Evolutionary conservation across 108 stramenopile species (phyloP).

Genomic region (Nannochloropsis salina): DNA sequence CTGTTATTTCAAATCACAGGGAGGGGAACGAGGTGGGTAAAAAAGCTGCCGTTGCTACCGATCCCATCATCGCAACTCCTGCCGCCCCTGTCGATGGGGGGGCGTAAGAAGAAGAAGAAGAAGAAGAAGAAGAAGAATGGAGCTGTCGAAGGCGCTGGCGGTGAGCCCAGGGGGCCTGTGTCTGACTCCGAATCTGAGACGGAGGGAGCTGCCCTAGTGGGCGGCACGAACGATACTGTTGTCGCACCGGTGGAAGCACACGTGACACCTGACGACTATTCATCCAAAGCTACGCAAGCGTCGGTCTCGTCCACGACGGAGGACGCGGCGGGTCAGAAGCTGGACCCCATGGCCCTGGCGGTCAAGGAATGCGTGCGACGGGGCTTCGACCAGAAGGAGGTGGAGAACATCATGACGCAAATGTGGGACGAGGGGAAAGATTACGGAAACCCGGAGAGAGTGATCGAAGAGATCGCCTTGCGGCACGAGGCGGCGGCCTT

Average conservation of each 20-base stretch:
- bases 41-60: not conserved
- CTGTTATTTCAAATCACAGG: no score
- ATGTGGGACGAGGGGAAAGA: constrained; percentile 13
- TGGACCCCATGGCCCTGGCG: not conserved
- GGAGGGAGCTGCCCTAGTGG: not conserved
- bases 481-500: not conserved
- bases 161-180: not conserved
- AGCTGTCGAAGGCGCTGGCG: not conserved
- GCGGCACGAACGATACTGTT: no score
- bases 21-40: not conserved
- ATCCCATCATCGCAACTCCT: not conserved
- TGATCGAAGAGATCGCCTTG: not conserved
- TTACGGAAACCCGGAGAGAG: not conserved
- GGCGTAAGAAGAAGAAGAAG: constrained; percentile 13
- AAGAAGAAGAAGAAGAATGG: constrained; percentile 1
- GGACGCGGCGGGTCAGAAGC: not conserved
- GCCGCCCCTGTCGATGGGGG: not conserved
- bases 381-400: not conserved
- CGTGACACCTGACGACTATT: no score
- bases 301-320: not conserved
- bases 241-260: no score
- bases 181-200: not conserved
- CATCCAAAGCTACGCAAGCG: no score
- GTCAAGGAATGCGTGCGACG: not conserved
- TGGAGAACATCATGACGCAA: not conserved